phyloP scores from a whole-genome alignment of 306 rosid species.

The barrel medic (Medicago truncatula) region MtrunA17r5.0-ANR NC_053048.1:2305501-2306000 shows the following conservation, averaged over 20 bases:
- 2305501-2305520: neutral
- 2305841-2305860: conserved; percentile 21
- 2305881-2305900: conserved; percentile 34
- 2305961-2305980: conserved; percentile 36
- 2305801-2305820: conserved; percentile 45
- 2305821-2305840: conserved; percentile 38
- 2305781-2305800: conserved; percentile 41
- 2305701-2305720: conserved; percentile 31
- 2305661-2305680: neutral
- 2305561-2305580: conserved; percentile 15
- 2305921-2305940: conserved; percentile 31
- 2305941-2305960: conserved; percentile 43
- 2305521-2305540: conserved; percentile 16
- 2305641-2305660: conserved; percentile 2
- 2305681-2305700: conserved; percentile 33
- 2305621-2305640: conserved; percentile 36
- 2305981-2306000: conserved; percentile 42
- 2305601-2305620: conserved; percentile 36
- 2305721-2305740: conserved; percentile 30
- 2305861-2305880: conserved; percentile 26
- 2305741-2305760: conserved; percentile 6
- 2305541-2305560: conserved; percentile 40
- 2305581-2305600: neutral
- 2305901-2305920: conserved; percentile 36
- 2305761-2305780: conserved; percentile 20